These are phyloP conservation scores for Dillenia turbinata DNA, from an alignment of 164 flowering plant species.

Conservation along the genomic window DNA sequence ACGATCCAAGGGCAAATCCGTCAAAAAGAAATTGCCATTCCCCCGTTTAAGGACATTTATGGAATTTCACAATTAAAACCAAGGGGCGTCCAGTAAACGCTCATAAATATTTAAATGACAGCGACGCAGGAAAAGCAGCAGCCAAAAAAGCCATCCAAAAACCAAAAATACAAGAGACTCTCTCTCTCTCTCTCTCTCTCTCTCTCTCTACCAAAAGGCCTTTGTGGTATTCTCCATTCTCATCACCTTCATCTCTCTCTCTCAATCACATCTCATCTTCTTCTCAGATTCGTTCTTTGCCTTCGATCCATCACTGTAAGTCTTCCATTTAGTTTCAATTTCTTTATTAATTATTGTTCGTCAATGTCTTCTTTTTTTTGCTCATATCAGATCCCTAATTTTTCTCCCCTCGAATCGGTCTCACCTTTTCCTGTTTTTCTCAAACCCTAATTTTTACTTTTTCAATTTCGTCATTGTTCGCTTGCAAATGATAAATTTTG, in stretches of 20 bases:
- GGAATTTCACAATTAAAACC: not conserved
- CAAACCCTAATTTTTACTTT: not conserved
- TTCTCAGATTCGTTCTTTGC: constrained; percentile 4
- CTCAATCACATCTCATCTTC: constrained; percentile 7
- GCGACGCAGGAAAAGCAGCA: constrained; percentile 7
- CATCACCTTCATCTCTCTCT: constrained; percentile 4
- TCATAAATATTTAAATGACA: constrained; percentile 10
- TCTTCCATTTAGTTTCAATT: constrained; percentile 1
- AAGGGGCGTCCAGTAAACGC: not conserved
- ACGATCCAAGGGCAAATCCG: no score
- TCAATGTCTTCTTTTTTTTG: not conserved
- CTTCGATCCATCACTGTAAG: constrained; percentile 18
- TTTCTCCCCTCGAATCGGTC: not conserved
- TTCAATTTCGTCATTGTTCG: not conserved
- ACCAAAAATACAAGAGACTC: constrained; percentile 1
- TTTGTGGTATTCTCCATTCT: constrained; percentile 12
- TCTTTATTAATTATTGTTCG: not conserved
- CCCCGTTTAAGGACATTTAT: no score
- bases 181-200: not conserved
- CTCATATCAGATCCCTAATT: constrained; percentile 4
- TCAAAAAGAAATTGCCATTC: no score
- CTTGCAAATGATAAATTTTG: not conserved
- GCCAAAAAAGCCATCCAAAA: constrained; percentile 16
- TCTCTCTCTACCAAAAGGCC: constrained; percentile 7
- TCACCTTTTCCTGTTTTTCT: not conserved